Evolutionary conservation across 2,329 filamentous ascomycete species (phyloP), one percentile per base, ranked within the genome.

Genomic region (Cladosporium sp.): DNA sequence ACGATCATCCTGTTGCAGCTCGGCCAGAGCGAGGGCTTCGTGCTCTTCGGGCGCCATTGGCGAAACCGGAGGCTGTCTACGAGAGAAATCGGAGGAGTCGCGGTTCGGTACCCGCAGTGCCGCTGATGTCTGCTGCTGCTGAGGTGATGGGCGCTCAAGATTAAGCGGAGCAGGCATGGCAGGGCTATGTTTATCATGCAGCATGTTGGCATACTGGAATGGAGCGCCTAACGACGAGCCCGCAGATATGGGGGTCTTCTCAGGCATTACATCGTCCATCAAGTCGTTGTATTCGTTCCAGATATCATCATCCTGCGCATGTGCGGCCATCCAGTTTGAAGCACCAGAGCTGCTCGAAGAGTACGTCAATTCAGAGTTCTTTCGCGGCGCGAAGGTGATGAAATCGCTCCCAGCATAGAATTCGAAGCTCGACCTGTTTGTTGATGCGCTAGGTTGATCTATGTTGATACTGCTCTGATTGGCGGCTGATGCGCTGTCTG

Each of bases 221-320:
- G 65, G 64, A 30, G 59, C 57, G 0, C 78, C 79, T 20, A 75
- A 73, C 1, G 82, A 83, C 1, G 80, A 82, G 1, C 76, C 78
- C 4, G 77, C 71, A 1, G 80, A 82, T 1, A 70, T 69, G 2
- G 76, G 75, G 1, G 69, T 69, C 55, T 73, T 69, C 7, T 75
- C 71, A 4, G 77, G 79, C 43, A 81, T 77, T 9, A 83, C 78
- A 51, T 88, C 84, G 47, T 88, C 87, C 48, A 96, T 80, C 11
- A 96, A 73, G 60, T 96, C 92, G 58, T 97, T 85, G 64, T 95
- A 96, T 68, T 95, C 92, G 45, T 91, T 85, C 92, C 92, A 97
- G 1, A 96, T 80, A 64, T 96, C 92, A 60, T 96, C 92, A 57
- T 95, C 88, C 30, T 63, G 60, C 4, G 54, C 58, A 41, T 41